Evolutionary conservation across 495 filamentous ascomycete genomes (phyloP), one percentile per base, ranked within the genome.

Genomic region (Parathielavia appendiculata): DNA sequence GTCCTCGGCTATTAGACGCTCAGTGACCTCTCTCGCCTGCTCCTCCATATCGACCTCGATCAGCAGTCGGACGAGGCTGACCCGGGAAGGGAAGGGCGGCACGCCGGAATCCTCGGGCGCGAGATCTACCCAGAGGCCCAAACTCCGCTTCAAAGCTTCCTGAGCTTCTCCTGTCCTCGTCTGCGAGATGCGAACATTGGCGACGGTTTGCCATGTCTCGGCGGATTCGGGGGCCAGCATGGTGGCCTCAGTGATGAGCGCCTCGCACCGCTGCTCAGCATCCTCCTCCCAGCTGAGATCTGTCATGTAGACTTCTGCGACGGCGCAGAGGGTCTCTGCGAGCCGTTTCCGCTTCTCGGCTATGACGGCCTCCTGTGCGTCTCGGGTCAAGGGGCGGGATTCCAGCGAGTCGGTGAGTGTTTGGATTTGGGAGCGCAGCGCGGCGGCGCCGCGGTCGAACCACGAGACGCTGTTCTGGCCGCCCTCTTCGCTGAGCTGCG

Each of bases 281-380:
- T 95, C 89, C 48, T 86, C 84, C 70, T 95, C 90, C 89, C 90
- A 95, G 23, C 88, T 77, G 60, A 99, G 79, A 76, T 99, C 95
- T 32, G 91, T 97, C 95, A 99, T 99, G 70, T 96, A 97, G 35
- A 97, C 87, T 71, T 99, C 95, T 0, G 88, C 83, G 54, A 96
- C 85, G 2, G 86, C 88, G 71, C 95, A 97, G 30, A 99, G 79
- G 5, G 91, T 90, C 60, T 86, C 88, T 1, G 89, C 88, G 39
- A 97, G 73, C 68, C 92, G 91, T 49, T 71, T 76, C 66, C 84
- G 84, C 74, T 91, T 89, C 66, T 93, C 87, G 19, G 78, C 79
- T 23, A 85, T 57, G 17, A 72, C 52, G 10, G 72, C 62, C 40
- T 69, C 64, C 58, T 77, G 70, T 54, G 82, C 71, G 20, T 78